phyloP scores from a whole-genome alignment of 2,329 filamentous ascomycete species.

The Aspergillus sp. region DNA sequence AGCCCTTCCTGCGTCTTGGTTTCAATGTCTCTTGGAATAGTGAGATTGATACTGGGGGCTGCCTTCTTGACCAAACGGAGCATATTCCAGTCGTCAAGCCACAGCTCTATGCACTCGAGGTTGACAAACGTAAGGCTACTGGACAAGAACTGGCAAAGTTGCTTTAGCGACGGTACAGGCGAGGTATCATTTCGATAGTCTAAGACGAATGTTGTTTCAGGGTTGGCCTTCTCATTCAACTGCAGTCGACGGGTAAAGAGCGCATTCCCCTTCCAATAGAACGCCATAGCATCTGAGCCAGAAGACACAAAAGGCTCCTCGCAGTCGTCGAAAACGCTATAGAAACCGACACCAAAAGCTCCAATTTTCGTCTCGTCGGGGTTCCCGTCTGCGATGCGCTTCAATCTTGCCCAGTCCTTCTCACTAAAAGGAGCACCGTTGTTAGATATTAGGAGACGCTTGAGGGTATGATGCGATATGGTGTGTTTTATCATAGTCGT shows the following conservation, averaged over 20 bases:
- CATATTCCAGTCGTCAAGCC: slow-evolving; percentile 83
- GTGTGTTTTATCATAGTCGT: slow-evolving; percentile 78
- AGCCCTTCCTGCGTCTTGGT: slow-evolving; percentile 80
- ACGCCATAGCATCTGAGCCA: slow-evolving; percentile 90
- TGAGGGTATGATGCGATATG: slow-evolving; percentile 80
- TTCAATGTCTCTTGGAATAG: slow-evolving; percentile 76
- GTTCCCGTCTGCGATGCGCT: slow-evolving; percentile 98
- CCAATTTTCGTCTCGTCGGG: slow-evolving; percentile 99
- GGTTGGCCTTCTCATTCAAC: slow-evolving; percentile 64
- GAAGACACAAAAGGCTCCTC: slow-evolving; percentile 97
- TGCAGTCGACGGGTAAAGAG: slow-evolving; percentile 86
- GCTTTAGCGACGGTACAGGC: slow-evolving; percentile 80
- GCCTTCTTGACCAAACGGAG: slow-evolving; percentile 79
- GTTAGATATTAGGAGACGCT: slow-evolving; percentile 86
- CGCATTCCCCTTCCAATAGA: slow-evolving; percentile 99
- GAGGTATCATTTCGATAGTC: slow-evolving; percentile 90
- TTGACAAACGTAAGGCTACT: slow-evolving; percentile 96
- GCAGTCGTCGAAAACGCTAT: slow-evolving; percentile 97
- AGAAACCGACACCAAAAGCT: slow-evolving; percentile 97
- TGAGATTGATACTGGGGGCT: slow-evolving; percentile 71
- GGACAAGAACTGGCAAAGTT: slow-evolving; percentile 86
- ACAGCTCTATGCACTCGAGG: slow-evolving; percentile 81
- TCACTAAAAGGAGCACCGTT: slow-evolving; percentile 84
- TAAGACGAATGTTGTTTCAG: slow-evolving; percentile 86
- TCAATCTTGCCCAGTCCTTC: slow-evolving; percentile 90